Percentiles rank a stretch among this genome's conserved stretches.
Conservation (phyloP, 768 basidiomycete genomes). For the Leccinum sublutescens region DNA sequence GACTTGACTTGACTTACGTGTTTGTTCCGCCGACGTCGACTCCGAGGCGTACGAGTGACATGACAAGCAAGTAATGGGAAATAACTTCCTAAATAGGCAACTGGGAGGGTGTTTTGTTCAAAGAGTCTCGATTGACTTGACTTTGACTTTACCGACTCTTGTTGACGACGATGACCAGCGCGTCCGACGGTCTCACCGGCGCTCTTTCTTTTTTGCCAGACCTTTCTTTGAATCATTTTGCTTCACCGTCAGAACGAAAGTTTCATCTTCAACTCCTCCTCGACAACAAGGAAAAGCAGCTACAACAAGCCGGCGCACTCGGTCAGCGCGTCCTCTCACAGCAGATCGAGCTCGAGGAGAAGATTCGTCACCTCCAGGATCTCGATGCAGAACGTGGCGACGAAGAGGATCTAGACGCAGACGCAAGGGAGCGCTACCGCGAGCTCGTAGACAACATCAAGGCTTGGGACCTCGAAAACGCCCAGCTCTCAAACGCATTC, state of each 20-base stretch:
- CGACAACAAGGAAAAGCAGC: slow-evolving; percentile 88
- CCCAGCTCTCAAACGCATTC: slow-evolving; percentile 68
- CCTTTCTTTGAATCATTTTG: slow-evolving; percentile 40
- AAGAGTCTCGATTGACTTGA: neutral
- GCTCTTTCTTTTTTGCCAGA: slow-evolving; percentile 40
- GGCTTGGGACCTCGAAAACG: slow-evolving; percentile 78
- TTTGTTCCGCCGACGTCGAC: slow-evolving; percentile 38
- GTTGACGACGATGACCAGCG: slow-evolving; percentile 36
- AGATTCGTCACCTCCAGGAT: slow-evolving; percentile 80
- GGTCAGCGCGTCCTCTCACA: slow-evolving; percentile 93
- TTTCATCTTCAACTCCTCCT: slow-evolving; percentile 67
- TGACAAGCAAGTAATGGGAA: slow-evolving; percentile 6
- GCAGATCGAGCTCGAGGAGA: slow-evolving; percentile 89
- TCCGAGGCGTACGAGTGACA: slow-evolving; percentile 23
- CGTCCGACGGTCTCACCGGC: slow-evolving; percentile 36
- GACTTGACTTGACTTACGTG: slow-evolving; percentile 9
- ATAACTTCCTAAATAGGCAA: neutral
- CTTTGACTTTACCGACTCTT: neutral
- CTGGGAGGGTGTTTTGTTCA: slow-evolving; percentile 1
- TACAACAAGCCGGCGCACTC: slow-evolving; percentile 87
- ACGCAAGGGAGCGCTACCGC: slow-evolving; percentile 69
- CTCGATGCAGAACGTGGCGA: slow-evolving; percentile 61
- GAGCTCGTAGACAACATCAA: slow-evolving; percentile 75
- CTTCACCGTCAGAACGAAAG: slow-evolving; percentile 59
- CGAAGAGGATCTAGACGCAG: slow-evolving; percentile 61